Base-by-base conservation (phyloP, 2,329 filamentous ascomycete genomes). In the Neonectria faginata region DNA sequence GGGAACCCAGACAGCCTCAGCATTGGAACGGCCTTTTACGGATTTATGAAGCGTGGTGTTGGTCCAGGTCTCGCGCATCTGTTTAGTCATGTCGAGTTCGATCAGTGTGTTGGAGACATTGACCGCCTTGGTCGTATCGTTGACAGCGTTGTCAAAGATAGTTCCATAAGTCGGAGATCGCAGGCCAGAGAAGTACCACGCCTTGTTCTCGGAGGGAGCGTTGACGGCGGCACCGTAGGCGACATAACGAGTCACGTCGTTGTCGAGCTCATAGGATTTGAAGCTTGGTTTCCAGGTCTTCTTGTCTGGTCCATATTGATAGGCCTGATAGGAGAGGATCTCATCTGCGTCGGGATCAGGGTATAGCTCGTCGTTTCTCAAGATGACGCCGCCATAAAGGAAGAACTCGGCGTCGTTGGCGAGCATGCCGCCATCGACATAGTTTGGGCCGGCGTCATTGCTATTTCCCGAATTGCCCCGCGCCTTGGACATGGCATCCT, bases 1-100 rank as follows among this genome's bases (percentile, higher is more conserved):
- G 1, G 93, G 93, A 1, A 97, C 85, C 90, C 91, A 93, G 1
- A 91, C 88, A 1, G 91, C 80, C 62, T 91, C 89, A 0, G 89
- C 83, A 68, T 86, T 88, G 4, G 89, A 88, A 16, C 91, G 85
- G 1, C 85, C 85, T 5, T 79, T 76, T 7, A 91, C 79, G 4
- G 74, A 67, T 0, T 70, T 44, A 0, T 86, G 84, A 3, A 92
- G 74, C 0, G 87, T 86, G 1, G 55, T 67, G 68, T 92, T 92
- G 7, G 70, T 77, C 87, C 90, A 93, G 5, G 70, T 80, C 62
- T 86, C 84, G 0, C 73, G 42, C 5, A 78, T 66, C 74, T 89
- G 86, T 0, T 72, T 74, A 0, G 79, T 73, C 84, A 91, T 86
- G 68, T 92, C 84, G 7, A 92, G 76, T 0, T 84, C 82, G 70